Evolutionary conservation across 2,329 filamentous ascomycete species (phyloP), one percentile per base, ranked within the genome.

Genomic region (Tolypocladium tundrense): DNA sequence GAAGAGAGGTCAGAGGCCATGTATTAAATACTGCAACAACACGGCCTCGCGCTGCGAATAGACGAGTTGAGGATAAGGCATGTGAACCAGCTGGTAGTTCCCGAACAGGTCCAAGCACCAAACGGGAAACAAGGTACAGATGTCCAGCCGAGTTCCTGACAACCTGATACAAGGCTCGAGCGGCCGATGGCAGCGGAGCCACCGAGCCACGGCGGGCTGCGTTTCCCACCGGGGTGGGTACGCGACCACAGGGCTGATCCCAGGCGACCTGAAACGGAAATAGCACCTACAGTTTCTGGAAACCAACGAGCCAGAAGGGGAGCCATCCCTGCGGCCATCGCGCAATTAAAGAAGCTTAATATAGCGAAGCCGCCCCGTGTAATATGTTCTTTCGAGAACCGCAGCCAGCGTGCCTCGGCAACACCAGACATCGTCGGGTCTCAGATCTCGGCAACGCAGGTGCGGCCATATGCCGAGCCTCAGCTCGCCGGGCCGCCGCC

Each of bases 401-500:
- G 10, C 37, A 39, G 10, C 37, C 37, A 1, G 7, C 31, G 7
- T 24, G 6, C 21, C 21, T 45, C 42, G 42, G 42, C 42, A 27
- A 3, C 37, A 11, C 7, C 19, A 10, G 41, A 8, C 41, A 27
- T 27, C 24, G 24, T 27, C 41, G n/a, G n/a, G 41, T 4, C 41
- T 24, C 10, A 4, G 10, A 13, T 4, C 21, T 13, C 41, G 14
- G n/a, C 41, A 21, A 13, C n/a, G 10, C 41, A 11, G 5, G 8
- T 10, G 41, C n/a, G n/a, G 10, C n/a, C n/a, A n/a, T 7, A 24
- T 13, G n/a, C 67, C 66, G 63, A 69, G 63, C 67, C 67, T 68
- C 64, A 67, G 65, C 65, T 78, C 75, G 65, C 65, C 78, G 31
- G 31, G 31, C 31, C 31, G 31, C 31, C 31, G 31, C 27, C 27